phyloP scores from a whole-genome alignment of 2,329 filamentous ascomycete species.

The Apiospora sp. region DNA sequence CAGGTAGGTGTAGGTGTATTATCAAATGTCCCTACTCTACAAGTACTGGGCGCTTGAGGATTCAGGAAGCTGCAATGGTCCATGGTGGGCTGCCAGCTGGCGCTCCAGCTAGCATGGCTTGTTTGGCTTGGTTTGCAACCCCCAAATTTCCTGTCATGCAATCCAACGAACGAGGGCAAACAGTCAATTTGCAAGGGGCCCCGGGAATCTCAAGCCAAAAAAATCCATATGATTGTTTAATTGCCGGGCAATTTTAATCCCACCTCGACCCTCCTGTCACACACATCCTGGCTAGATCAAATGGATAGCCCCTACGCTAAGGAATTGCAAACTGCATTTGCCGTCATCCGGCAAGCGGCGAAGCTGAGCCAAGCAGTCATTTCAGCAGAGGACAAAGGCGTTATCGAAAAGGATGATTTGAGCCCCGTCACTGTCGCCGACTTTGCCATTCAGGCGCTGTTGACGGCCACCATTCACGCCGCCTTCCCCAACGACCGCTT shows the following conservation, averaged over 20 bases:
- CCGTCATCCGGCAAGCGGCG: conserved; percentile 49
- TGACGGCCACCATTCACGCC: conserved; percentile 57
- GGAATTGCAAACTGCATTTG: conserved; percentile 40
- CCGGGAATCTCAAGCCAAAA: neutral
- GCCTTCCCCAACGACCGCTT: conserved; percentile 61
- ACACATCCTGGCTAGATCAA: neutral
- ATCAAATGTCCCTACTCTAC: too few species aligned
- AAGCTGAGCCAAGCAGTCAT: conserved; percentile 59
- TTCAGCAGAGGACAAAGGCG: conserved; percentile 55
- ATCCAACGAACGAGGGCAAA: neutral
- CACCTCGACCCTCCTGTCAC: conserved; percentile 8
- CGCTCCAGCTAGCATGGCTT: neutral
- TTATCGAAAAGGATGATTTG: conserved; percentile 61
- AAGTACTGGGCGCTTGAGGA: too few species aligned
- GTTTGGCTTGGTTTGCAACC: neutral
- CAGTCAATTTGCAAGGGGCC: conserved; percentile 3
- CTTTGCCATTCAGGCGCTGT: conserved; percentile 65
- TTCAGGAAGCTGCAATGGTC: neutral
- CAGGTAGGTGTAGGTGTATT: too few species aligned
- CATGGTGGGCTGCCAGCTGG: neutral
- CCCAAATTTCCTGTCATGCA: neutral
- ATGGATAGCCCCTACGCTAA: conserved; percentile 38
- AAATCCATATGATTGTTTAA: conserved; percentile 1
- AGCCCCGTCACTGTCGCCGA: conserved; percentile 67
- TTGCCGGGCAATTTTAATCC: neutral